Percentiles rank a stretch among this genome's conserved stretches.
phyloP scores from a whole-genome alignment of 768 basidiomycete species.

The Suillus fuscotomentosus region DNA sequence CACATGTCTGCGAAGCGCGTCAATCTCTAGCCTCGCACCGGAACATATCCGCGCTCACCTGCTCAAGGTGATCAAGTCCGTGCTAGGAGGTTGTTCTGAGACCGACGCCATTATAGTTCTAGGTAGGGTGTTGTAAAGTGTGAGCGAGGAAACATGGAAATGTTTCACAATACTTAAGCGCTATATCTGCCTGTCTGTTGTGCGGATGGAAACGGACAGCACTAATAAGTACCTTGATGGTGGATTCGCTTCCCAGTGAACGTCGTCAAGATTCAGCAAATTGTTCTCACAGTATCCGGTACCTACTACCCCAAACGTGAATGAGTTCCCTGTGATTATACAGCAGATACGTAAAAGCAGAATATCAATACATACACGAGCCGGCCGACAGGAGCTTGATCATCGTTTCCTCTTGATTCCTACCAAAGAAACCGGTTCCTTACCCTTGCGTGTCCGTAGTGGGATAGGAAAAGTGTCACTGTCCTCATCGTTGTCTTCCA shows the following conservation, averaged over 20 bases:
- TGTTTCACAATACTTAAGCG: conserved; percentile 3
- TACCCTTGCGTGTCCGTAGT: conserved; percentile 65
- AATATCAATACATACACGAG: conserved; percentile 4
- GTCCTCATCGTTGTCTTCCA: conserved; percentile 68
- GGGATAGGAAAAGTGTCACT: conserved; percentile 69
- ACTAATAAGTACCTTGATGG: conserved; percentile 4
- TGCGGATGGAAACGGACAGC: conserved; percentile 21
- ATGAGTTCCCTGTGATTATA: conserved; percentile 15
- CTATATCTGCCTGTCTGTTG: neutral
- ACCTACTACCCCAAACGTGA: conserved; percentile 7
- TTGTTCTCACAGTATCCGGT: conserved; percentile 27
- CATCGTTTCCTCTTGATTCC: conserved; percentile 70
- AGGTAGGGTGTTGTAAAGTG: conserved; percentile 3
- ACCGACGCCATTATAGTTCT: conserved; percentile 29
- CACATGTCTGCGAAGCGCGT: conserved; percentile 62
- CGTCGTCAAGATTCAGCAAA: conserved; percentile 1
- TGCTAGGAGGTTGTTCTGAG: conserved; percentile 66
- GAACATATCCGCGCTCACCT: conserved; percentile 48
- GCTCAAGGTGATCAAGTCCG: conserved; percentile 91
- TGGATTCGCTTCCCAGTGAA: conserved; percentile 1
- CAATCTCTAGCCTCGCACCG: conserved; percentile 2
- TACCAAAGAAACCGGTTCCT: conserved; percentile 43
- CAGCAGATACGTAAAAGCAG: conserved; percentile 8
- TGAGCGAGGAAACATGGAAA: conserved; percentile 5
- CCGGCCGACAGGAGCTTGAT: conserved; percentile 13